Conservation (phyloP, 495 filamentous ascomycete genomes). For the Xylaria nigripes region DNA sequence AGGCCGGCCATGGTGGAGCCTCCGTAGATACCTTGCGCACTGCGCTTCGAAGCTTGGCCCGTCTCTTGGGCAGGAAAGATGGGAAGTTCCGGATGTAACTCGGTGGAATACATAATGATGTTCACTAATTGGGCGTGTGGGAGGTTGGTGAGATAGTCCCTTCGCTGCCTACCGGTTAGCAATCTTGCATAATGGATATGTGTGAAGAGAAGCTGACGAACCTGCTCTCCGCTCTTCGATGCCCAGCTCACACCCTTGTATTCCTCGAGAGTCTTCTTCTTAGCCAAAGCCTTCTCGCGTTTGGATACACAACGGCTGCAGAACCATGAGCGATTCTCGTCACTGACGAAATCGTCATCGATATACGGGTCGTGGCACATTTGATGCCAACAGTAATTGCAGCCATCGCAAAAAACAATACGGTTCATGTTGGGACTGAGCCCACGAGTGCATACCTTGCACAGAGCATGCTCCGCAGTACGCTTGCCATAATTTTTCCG, state of each 20-base stretch:
- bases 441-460: constrained; percentile 70
- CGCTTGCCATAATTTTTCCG: constrained; percentile 40
- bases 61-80: constrained; percentile 32
- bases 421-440: constrained; percentile 67
- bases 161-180: constrained; percentile 22
- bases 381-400: constrained; percentile 85
- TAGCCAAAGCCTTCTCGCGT: constrained; percentile 37
- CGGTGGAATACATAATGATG: constrained; percentile 28
- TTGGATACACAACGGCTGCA: constrained; percentile 58
- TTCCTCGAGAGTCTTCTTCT: constrained; percentile 23
- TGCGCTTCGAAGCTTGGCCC: constrained; percentile 8
- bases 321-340: constrained; percentile 64
- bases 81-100: constrained; percentile 35
- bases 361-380: constrained; percentile 83
- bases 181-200: constrained; percentile 9
- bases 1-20: constrained; percentile 29
- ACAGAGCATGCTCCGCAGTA: constrained; percentile 48
- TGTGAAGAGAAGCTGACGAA: constrained; percentile 30
- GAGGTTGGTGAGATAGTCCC: constrained; percentile 33
- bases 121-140: constrained; percentile 31
- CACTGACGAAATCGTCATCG: constrained; percentile 54
- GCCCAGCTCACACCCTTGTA: constrained; percentile 38
- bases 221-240: constrained; percentile 34
- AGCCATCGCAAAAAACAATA: constrained; percentile 94
- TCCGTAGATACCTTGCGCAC: constrained; percentile 24